Base-by-base conservation (phyloP, 176 grass and related monocot species). In the Oryza officinalis region DNA sequence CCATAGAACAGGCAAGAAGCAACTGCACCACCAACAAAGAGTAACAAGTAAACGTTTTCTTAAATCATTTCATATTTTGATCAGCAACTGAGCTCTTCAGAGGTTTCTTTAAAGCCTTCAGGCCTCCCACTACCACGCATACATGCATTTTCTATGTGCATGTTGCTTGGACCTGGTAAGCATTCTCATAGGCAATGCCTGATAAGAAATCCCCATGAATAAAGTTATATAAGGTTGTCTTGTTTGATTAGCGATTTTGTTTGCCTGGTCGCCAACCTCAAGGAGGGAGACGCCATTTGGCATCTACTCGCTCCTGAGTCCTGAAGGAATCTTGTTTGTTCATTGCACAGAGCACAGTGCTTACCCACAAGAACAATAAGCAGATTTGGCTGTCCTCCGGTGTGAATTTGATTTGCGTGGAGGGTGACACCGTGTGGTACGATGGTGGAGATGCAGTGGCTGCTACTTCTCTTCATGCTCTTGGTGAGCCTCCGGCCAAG, bases 391-490 rank as follows among this genome's bases (percentile, higher is more conserved):
- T 22, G 32, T n/a, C 6, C 13, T 57, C 52, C 26, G 43, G 10
- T 27, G 32, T 45, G 15, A 44, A 10, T 41, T 86, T 43, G 54
- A 83, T 67, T 65, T 79, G 45, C 8, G 33, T 10, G 47, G 72
- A 78, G 63, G 45, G 18, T n/a, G 9, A 61, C 1, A 69, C 41
- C 8, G 13, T 13, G 4, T 1, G 27, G 22, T 46, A 31, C 49
- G 47, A 71, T 61, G 88, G 75, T 3, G 75, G 50, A 54, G 54
- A 89, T 85, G 81, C 83, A 31, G 52, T 17, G 32, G 49, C 26
- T 91, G n/a, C 59, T 98, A 66, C 72, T 90, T 67, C 71, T 94
- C 76, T 80, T 95, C 81, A 18, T 89, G 54, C 75, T 86, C 87
- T 75, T 92, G 40, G 64, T 80, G 41, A 59, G 83, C 63, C 26